These are phyloP conservation scores for Sutorius eximius DNA, from an alignment of 1,284 basidiomycete species.

Conservation along the genomic window DNA sequence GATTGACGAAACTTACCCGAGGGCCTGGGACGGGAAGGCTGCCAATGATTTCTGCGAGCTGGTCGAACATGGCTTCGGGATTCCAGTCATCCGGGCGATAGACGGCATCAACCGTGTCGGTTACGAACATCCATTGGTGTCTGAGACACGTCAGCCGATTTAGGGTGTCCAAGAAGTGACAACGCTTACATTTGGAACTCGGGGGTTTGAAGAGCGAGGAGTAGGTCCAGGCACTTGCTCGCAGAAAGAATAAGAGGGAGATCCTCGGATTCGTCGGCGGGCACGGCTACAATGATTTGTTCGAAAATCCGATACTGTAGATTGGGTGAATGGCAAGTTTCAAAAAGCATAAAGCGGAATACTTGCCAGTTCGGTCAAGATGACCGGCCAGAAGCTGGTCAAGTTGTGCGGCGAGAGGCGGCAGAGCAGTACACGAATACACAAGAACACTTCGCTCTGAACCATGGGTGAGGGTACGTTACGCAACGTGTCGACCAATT, in stretches of 20 bases:
- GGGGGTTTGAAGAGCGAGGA: conserved; percentile 90
- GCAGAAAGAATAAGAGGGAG: conserved; percentile 83
- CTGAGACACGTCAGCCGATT: conserved; percentile 42
- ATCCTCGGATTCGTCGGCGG: conserved; percentile 80
- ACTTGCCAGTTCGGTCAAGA: conserved; percentile 87
- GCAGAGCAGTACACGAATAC: conserved; percentile 88
- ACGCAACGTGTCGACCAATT: conserved; percentile 90
- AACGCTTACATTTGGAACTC: conserved; percentile 91
- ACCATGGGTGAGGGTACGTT: conserved; percentile 82
- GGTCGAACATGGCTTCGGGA: conserved; percentile 89
- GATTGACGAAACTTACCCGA: conserved; percentile 28
- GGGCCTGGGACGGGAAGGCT: conserved; percentile 53
- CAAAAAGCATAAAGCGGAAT: not conserved
- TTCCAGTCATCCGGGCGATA: conserved; percentile 83
- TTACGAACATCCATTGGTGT: conserved; percentile 99
- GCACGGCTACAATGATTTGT: conserved; percentile 59
- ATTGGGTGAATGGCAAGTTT: conserved; percentile 14
- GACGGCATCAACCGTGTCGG: conserved; percentile 94
- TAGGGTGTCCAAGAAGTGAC: not conserved
- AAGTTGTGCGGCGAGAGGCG: conserved; percentile 91
- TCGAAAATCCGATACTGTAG: conserved; percentile 74
- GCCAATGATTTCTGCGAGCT: conserved; percentile 79
- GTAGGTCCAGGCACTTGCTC: conserved; percentile 90
- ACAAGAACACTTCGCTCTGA: conserved; percentile 93
- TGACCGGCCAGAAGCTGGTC: conserved; percentile 95